Evolutionary conservation across 2,329 filamentous ascomycete genomes (phyloP).

Genomic region (Colletotrichum shisoi): DNA sequence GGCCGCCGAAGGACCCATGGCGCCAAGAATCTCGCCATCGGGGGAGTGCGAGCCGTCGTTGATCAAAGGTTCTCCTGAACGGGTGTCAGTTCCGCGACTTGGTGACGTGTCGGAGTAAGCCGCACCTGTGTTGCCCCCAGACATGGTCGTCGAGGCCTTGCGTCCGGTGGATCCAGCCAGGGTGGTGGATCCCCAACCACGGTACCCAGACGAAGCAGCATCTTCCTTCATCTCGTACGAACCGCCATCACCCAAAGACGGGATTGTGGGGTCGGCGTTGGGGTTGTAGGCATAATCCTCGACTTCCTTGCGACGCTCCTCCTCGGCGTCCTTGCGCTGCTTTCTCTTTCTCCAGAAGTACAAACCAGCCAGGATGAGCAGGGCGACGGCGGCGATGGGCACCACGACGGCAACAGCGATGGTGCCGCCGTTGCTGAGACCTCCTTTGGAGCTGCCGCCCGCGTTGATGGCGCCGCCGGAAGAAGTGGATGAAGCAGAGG

Average conservation of each 20-base stretch:
- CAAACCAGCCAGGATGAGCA: constrained; percentile 78
- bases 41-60: constrained; percentile 61
- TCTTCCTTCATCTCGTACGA: constrained; percentile 81
- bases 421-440: constrained; percentile 69
- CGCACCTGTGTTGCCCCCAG: constrained; percentile 71
- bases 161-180: constrained; percentile 72
- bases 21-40: constrained; percentile 85
- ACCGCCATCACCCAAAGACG: constrained; percentile 60
- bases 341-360: constrained; percentile 91
- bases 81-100: constrained; percentile 72
- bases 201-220: constrained; percentile 74
- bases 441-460: constrained; percentile 48
- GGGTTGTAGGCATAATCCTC: constrained; percentile 98
- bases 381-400: constrained; percentile 85
- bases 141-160: constrained; percentile 89
- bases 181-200: constrained; percentile 90
- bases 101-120: constrained; percentile 80
- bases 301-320: constrained; percentile 91
- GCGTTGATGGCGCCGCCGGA: constrained; percentile 44
- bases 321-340: constrained; percentile 82
- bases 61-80: constrained; percentile 72
- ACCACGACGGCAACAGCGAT: constrained; percentile 95
- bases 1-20: constrained; percentile 75
- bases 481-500: constrained; percentile 45
- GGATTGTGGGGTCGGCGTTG: constrained; percentile 88